A percentile compares a stretch with the other conserved stretches of the same genome.
Conservation (phyloP, 2,329 filamentous ascomycete genomes). For the Bipolaris cookei region DNA sequence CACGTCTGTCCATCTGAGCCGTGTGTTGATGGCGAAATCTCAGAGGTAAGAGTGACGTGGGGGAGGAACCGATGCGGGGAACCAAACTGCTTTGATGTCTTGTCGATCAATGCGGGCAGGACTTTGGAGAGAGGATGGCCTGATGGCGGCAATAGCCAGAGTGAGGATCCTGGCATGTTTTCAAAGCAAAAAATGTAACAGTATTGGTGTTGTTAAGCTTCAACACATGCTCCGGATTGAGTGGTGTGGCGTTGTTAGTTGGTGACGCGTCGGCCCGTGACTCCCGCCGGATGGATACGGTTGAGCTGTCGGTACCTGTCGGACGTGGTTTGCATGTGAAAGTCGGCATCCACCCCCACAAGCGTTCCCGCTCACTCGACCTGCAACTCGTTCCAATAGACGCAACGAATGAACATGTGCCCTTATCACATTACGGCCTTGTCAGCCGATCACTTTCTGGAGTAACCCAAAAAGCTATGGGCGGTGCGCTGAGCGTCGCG, state of each 20-base stretch:
- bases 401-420: slow-evolving; percentile 36
- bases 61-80: slow-evolving; percentile 51
- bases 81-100: slow-evolving; percentile 43
- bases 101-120: slow-evolving; percentile 45
- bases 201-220: slow-evolving; percentile 3
- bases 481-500: slow-evolving; percentile 16
- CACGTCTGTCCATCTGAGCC: slow-evolving; percentile 45
- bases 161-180: slow-evolving; percentile 52
- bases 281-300: no score
- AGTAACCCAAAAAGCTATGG: slow-evolving; percentile 31
- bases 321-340: slow-evolving; percentile 24
- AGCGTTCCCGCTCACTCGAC: slow-evolving; percentile 23
- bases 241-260: slow-evolving; percentile 3
- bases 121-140: slow-evolving; percentile 38
- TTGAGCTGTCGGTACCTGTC: no score
- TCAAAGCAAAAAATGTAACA: no score
- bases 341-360: slow-evolving; percentile 15
- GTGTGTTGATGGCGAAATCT: slow-evolving; percentile 38
- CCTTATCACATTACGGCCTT: slow-evolving; percentile 24
- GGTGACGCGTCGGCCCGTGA: slow-evolving; percentile 6
- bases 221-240: not conserved
- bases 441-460: slow-evolving; percentile 22
- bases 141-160: slow-evolving; percentile 53
- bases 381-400: slow-evolving; percentile 25
- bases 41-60: slow-evolving; percentile 52